Evolutionary conservation across 495 filamentous ascomycete species (phyloP).

Genomic region (Paragyromitra xinjiangensis): DNA sequence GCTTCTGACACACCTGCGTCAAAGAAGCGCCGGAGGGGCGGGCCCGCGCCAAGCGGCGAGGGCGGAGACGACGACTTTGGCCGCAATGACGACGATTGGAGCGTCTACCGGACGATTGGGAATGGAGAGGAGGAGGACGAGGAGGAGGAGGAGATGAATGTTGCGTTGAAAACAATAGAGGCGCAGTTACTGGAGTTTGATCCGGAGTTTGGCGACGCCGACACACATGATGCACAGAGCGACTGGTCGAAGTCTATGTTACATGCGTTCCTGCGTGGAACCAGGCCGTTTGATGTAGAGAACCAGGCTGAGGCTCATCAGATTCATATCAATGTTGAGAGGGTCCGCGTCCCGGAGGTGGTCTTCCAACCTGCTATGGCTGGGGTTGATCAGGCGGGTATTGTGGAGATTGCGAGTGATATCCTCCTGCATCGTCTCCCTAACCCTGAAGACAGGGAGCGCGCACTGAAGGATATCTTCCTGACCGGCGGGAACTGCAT

Average conservation of each 20-base stretch:
- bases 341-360: conserved; percentile 94
- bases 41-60: conserved; percentile 40
- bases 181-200: conserved; percentile 85
- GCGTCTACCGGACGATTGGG: conserved; percentile 89
- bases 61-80: conserved; percentile 84
- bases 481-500: conserved; percentile 91
- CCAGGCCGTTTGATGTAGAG: conserved; percentile 82
- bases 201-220: conserved; percentile 84
- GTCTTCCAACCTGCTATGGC: conserved; percentile 96
- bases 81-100: conserved; percentile 97
- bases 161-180: conserved; percentile 76
- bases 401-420: conserved; percentile 86
- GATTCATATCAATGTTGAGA: conserved; percentile 93
- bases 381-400: conserved; percentile 90
- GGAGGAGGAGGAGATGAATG: conserved; percentile 82
- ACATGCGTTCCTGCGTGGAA: conserved; percentile 87
- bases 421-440: conserved; percentile 82
- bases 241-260: conserved; percentile 93
- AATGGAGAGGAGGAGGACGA: conserved; percentile 74
- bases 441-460: conserved; percentile 65
- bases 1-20: conserved; percentile 82
- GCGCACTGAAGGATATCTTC: conserved; percentile 85
- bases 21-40: conserved; percentile 79
- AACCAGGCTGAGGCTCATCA: conserved; percentile 84
- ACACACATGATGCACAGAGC: conserved; percentile 87